Evolutionary conservation across 2,329 filamentous ascomycete species (phyloP), one percentile per base, ranked within the genome.

Genomic region (Pseudogymnoascus pannorum): DNA sequence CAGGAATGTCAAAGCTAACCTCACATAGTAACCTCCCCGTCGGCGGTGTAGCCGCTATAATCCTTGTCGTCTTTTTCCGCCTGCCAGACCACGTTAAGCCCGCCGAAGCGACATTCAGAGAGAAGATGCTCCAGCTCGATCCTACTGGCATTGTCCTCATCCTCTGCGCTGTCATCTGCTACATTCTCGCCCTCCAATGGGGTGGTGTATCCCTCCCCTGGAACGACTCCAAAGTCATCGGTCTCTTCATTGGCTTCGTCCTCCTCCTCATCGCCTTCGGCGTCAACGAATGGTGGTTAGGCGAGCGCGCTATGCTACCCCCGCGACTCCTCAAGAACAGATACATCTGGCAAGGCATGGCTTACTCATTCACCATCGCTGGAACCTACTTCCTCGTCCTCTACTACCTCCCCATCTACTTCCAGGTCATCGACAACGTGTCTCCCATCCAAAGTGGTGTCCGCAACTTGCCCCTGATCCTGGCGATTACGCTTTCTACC

Each of bases 321-420:
- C 72, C 75, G 1, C 75, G 76, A 0, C 71, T 84, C 31, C 59
- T 82, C 6, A 69, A 67, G 12, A 72, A 75, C 35, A 74, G 79
- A 1, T 69, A 76, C 22, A 74, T 83, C n/a, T 75, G 73, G 70
- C 69, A 75, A 8, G 73, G 75, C 20, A 72, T 74, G 24, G 8
- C 76, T 4, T 78, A 75, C 40, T 73, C 74, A 22, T 73, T 78
- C 31, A 74, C 78, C 60, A 72, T 80, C 16, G 75, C 76, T 12
- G 73, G 75, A 2, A 70, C 74, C 9, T 77, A 78, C 58, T 77
- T 81, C 63, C 66, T 80, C 1, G 70, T 76, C 1, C 69, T 79
- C 3, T 79, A 77, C 70, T 79, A 79, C 63, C 70, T 81, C 4
- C 79, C 80, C 1, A 73, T 81, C 63, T 82, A 79, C 73, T 81